phyloP scores from a whole-genome alignment of 1,284 basidiomycete genomes.

The Ceratobasidium sp. region DNA sequence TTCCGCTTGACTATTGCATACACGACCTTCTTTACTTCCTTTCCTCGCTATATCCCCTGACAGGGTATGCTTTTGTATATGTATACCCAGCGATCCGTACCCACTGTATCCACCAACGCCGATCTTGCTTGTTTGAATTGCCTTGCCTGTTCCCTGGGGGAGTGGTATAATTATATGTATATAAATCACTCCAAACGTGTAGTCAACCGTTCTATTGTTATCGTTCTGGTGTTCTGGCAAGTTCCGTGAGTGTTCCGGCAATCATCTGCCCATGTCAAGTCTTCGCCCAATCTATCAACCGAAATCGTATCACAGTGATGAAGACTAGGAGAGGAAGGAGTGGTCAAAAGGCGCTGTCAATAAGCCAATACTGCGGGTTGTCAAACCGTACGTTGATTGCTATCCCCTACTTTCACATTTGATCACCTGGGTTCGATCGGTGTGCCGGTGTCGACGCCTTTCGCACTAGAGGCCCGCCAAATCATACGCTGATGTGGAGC shows the following conservation, averaged over 20 bases:
- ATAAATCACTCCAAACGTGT: conserved; percentile 34
- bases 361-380: background rate
- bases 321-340: background rate
- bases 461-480: conserved; percentile 25
- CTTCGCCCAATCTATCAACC: conserved; percentile 8
- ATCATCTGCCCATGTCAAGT: background rate
- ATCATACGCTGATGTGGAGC: conserved; percentile 45
- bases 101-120: conserved; percentile 38
- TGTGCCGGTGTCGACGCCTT: conserved; percentile 15
- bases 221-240: background rate
- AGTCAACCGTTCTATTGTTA: background rate
- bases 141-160: background rate
- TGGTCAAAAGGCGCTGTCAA: background rate
- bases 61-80: background rate
- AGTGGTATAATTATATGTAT: conserved; percentile 40
- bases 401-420: conserved; percentile 1
- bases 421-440: conserved; percentile 31
- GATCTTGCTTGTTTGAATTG: background rate
- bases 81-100: background rate
- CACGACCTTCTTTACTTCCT: conserved; percentile 10
- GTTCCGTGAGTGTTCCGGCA: background rate
- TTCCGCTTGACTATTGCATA: conserved; percentile 7
- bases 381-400: background rate
- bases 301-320: conserved; percentile 5
- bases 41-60: background rate